Evolutionary conservation across 208 protist genomes (phyloP).

Genomic region (Leishmania mexicana): DNA sequence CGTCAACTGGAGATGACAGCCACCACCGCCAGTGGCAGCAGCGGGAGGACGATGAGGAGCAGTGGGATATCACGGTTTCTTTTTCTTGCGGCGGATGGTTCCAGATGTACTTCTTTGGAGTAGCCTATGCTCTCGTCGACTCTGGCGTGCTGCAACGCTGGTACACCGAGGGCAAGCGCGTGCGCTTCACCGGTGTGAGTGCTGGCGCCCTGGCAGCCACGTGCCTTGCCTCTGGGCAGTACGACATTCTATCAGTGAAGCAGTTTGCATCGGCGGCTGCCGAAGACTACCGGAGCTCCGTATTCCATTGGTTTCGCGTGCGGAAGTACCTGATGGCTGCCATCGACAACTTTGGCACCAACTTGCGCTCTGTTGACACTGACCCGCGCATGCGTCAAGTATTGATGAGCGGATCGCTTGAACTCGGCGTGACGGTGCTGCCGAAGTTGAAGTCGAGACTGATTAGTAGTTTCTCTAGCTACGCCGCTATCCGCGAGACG

Average conservation of each 20-base stretch:
- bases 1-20: not conserved
- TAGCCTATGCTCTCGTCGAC: constrained; percentile 68
- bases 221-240: constrained; percentile 45
- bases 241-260: constrained; percentile 47
- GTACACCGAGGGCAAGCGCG: constrained; percentile 50
- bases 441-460: constrained; percentile 48
- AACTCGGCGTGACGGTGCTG: constrained; percentile 72
- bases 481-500: constrained; percentile 55
- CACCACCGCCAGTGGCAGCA: not conserved
- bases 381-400: constrained; percentile 24
- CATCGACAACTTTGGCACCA: constrained; percentile 46
- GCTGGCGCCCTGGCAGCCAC: constrained; percentile 57
- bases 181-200: constrained; percentile 69
- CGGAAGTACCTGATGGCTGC: constrained; percentile 42
- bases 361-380: constrained; percentile 45
- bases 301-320: constrained; percentile 48
- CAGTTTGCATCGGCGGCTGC: constrained; percentile 39
- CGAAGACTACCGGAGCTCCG: constrained; percentile 54
- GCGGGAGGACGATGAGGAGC: not conserved
- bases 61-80: constrained; percentile 66
- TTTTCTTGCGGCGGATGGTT: constrained; percentile 84
- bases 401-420: constrained; percentile 58
- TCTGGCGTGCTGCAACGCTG: constrained; percentile 54
- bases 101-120: constrained; percentile 84
- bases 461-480: constrained; percentile 46